These are phyloP conservation scores for Linderina pennispora DNA, from an alignment of 192 early-diverging fungal genomes.

Conservation along the genomic window DNA sequence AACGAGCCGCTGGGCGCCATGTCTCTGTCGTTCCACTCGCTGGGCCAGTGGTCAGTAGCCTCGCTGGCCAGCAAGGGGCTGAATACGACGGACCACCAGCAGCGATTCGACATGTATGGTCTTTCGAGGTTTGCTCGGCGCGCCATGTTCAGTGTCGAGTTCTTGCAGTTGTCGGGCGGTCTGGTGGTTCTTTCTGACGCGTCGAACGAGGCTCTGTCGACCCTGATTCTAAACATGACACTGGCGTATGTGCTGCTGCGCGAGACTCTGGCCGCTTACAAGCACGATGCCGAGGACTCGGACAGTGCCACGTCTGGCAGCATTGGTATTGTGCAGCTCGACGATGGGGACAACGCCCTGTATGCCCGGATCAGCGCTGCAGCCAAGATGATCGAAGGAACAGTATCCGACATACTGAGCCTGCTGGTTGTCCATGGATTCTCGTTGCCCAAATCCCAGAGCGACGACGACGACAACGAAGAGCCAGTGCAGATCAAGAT, in stretches of 20 bases:
- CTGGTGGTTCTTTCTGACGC: neutral
- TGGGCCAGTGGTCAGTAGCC: constrained; percentile 22
- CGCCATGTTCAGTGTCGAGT: constrained; percentile 26
- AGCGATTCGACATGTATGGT: constrained; percentile 21
- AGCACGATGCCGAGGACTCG: neutral
- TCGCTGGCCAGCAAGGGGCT: neutral
- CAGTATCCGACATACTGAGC: constrained; percentile 16
- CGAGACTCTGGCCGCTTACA: constrained; percentile 12
- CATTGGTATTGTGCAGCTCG: constrained; percentile 5
- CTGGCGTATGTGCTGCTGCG: constrained; percentile 33
- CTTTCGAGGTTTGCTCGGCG: constrained; percentile 27
- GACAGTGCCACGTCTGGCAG: neutral
- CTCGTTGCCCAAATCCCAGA: neutral
- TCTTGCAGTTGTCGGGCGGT: constrained; percentile 9
- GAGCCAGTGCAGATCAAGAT: neutral
- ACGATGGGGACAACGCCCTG: constrained; percentile 2
- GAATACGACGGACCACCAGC: neutral
- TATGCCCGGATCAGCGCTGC: constrained; percentile 11
- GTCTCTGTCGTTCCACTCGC: constrained; percentile 24
- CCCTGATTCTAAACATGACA: constrained; percentile 15
- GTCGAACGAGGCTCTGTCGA: neutral
- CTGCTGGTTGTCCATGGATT: constrained; percentile 6
- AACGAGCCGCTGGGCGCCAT: neutral
- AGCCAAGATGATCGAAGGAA: constrained; percentile 14
- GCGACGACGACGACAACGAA: neutral